Evolutionary conservation across 2,329 filamentous ascomycete species (phyloP).

Genomic region (Teratosphaeria nubilosa): DNA sequence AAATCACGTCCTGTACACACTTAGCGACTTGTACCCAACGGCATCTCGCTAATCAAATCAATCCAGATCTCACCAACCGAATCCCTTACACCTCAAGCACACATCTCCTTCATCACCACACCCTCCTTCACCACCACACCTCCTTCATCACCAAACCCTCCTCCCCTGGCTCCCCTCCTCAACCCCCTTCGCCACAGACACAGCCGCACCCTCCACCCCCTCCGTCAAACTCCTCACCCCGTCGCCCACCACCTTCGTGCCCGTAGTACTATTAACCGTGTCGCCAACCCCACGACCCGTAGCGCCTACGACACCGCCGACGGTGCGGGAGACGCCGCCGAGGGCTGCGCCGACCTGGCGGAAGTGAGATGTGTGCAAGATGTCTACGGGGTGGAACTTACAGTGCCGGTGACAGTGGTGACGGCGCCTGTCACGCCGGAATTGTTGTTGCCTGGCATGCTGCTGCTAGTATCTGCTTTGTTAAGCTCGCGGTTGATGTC

Average conservation of each 20-base stretch:
- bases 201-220: slow-evolving; percentile 36
- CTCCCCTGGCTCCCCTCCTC: slow-evolving; percentile 40
- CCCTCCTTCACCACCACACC: neutral
- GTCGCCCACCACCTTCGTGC: slow-evolving; percentile 34
- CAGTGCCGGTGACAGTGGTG: slow-evolving; percentile 45
- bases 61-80: neutral
- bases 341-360: slow-evolving; percentile 39
- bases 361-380: neutral
- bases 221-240: slow-evolving; percentile 33
- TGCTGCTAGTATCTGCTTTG: slow-evolving; percentile 2
- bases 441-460: slow-evolving; percentile 17
- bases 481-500: slow-evolving; percentile 2
- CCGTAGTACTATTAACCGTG: slow-evolving; percentile 37
- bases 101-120: neutral
- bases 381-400: slow-evolving; percentile 13
- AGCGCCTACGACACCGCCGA: slow-evolving; percentile 43
- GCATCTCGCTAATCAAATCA: neutral
- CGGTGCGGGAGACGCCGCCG: slow-evolving; percentile 44
- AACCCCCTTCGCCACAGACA: slow-evolving; percentile 33
- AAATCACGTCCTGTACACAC: too few species aligned
- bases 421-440: slow-evolving; percentile 41
- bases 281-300: slow-evolving; percentile 34
- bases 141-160: slow-evolving; percentile 11
- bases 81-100: neutral
- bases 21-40: too few species aligned